These are phyloP conservation scores for Penicillium angulare DNA, from an alignment of 495 filamentous ascomycete species.

Conservation along the genomic window DNA sequence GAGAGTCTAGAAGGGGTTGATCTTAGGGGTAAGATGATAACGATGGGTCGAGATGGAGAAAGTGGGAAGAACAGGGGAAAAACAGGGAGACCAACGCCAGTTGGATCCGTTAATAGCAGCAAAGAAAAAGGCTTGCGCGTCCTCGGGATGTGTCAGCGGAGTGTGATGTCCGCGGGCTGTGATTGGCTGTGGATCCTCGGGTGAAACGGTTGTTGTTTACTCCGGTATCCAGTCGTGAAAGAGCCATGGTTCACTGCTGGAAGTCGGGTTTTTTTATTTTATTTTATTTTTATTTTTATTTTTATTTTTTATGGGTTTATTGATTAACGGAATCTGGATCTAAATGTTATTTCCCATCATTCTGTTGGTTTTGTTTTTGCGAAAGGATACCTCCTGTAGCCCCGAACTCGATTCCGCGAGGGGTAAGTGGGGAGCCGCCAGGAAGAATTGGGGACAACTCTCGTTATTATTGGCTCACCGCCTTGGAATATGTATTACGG, in stretches of 20 bases:
- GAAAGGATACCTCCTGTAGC: too few species aligned
- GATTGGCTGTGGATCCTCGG: slow-evolving; percentile 19
- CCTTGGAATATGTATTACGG: too few species aligned
- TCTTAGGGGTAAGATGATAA: background rate
- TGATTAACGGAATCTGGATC: too few species aligned
- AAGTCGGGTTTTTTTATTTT: background rate
- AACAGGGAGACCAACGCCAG: background rate
- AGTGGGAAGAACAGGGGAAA: background rate
- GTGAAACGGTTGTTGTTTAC: slow-evolving; percentile 13
- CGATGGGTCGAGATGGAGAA: background rate
- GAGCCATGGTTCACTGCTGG: background rate
- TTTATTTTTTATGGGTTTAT: too few species aligned
- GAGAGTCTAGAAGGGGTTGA: background rate
- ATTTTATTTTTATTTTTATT: background rate
- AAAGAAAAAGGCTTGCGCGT: slow-evolving; percentile 36
- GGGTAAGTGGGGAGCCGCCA: too few species aligned
- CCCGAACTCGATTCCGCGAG: too few species aligned
- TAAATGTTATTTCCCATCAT: too few species aligned
- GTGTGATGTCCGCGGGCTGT: background rate
- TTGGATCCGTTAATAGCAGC: slow-evolving; percentile 23
- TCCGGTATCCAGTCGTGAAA: background rate
- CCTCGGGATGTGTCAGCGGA: slow-evolving; percentile 37
- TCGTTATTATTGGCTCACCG: too few species aligned
- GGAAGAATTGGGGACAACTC: too few species aligned
- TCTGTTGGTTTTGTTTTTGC: too few species aligned